Percentiles rank a stretch among this genome's conserved stretches.
phyloP scores from a whole-genome alignment of 129 eudicot genomes.

The Lonicera japonica region DNA sequence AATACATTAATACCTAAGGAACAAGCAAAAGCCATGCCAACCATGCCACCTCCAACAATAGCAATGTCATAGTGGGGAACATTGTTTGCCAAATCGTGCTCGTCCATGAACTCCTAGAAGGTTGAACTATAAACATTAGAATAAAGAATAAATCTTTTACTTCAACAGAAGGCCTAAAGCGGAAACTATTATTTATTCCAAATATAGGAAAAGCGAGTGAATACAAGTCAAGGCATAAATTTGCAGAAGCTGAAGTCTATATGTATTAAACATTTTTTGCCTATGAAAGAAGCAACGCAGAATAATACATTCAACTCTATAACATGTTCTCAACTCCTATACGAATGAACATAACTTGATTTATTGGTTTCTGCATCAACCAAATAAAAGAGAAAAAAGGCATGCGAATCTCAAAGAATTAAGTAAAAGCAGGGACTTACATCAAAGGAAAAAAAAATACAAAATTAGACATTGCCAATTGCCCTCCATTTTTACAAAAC shows the following conservation, averaged over 20 bases:
- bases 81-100: constrained; percentile 19
- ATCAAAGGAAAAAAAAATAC: background rate
- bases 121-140: constrained; percentile 3
- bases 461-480: background rate
- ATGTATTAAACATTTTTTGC: background rate
- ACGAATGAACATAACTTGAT: too few species aligned
- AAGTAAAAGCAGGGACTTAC: too few species aligned
- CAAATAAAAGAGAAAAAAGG: too few species aligned
- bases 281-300: background rate
- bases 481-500: too few species aligned
- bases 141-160: background rate
- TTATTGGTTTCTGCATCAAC: too few species aligned
- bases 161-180: background rate
- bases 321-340: too few species aligned
- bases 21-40: constrained; percentile 96
- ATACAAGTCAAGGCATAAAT: too few species aligned
- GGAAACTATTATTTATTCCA: background rate
- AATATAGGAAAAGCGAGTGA: too few species aligned
- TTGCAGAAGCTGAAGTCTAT: too few species aligned
- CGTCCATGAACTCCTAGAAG: constrained; percentile 26
- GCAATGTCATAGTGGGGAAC: constrained; percentile 80
- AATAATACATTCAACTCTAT: background rate
- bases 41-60: constrained; percentile 99
- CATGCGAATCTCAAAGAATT: too few species aligned
- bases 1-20: constrained; percentile 52